Conservation (phyloP, 257 asterid genomes). For the Salvia rosmarinus region DNA sequence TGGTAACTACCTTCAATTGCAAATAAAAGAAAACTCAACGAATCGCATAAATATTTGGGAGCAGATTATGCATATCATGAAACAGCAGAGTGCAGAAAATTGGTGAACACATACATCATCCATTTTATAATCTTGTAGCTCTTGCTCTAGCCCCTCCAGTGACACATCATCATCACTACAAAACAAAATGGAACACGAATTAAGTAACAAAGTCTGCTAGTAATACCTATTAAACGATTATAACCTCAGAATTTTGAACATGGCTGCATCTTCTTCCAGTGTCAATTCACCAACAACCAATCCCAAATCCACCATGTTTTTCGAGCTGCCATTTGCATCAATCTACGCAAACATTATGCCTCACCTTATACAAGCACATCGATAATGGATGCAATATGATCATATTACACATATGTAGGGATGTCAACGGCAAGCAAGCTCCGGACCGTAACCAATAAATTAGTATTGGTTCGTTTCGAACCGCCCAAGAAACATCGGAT, state of each 20-base stretch:
- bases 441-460: no score
- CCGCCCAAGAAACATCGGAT: no score
- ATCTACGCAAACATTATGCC: no score
- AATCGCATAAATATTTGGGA: background rate
- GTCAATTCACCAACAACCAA: conserved; percentile 76
- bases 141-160: conserved; percentile 75
- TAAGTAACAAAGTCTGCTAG: background rate
- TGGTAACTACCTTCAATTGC: conserved; percentile 66
- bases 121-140: conserved; percentile 75
- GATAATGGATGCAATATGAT: no score
- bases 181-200: background rate
- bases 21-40: conserved; percentile 18
- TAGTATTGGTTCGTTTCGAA: no score
- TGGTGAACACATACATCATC: conserved; percentile 59
- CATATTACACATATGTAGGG: no score
- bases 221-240: background rate
- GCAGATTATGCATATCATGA: background rate
- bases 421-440: no score
- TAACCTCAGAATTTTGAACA: conserved; percentile 42
- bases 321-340: conserved; percentile 44
- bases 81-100: conserved; percentile 4
- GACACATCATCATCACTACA: conserved; percentile 64
- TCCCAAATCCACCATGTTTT: conserved; percentile 60
- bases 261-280: conserved; percentile 68
- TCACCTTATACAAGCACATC: conserved; percentile 18